Evolutionary conservation across 495 filamentous ascomycete genomes (phyloP), one percentile per base, ranked within the genome.

Genomic region (Pseudomonodictys pantanalensis): DNA sequence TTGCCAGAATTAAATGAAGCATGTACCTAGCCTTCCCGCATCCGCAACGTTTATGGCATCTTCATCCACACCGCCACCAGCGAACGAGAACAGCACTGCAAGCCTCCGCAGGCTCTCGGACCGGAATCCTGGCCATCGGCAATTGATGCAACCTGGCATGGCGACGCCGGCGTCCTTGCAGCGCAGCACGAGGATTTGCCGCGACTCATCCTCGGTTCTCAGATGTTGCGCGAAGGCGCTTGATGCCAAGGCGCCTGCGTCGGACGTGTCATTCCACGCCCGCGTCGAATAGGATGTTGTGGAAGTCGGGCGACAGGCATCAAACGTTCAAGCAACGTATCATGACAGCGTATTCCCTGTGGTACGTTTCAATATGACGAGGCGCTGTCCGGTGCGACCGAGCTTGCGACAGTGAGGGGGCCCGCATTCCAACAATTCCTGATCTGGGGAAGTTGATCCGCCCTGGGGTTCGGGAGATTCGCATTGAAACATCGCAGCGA

Each of bases 131-230:
- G 56, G 56, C 25, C 56, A 30, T 53, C 24, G 58, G 58, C 23
- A 50, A n/a, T n/a, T n/a, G n/a, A 54, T 61, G 58, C 50, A 47
- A 55, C 58, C 29, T 61, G 49, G 50, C 58, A 55, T 62, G 58
- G 48, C 58, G 41, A 49, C 50, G 49, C 42, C 58, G 29, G 30
- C 49, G 48, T 39, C 9, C 18, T n/a, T n/a, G n/a, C n/a, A n/a
- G n/a, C n/a, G n/a, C n/a, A n/a, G n/a, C n/a, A n/a, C n/a, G n/a
- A n/a, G n/a, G n/a, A n/a, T n/a, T 29, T 59, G 33, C 56, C 56
- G 47, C 56, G 24, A 52, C 46, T 32, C 39, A 20, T 2, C n/a
- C 48, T 41, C 44, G 55, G 22, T 26, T 29, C 46, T 22, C 45
- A n/a, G 9, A 44, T 48, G 30, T 42, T 42, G 54, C 26, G n/a